A percentile compares a stretch with the other conserved stretches of the same genome.
Evolutionary conservation across 805 yeast species (phyloP).

Genomic region (Teunomyces aglyptinius): DNA sequence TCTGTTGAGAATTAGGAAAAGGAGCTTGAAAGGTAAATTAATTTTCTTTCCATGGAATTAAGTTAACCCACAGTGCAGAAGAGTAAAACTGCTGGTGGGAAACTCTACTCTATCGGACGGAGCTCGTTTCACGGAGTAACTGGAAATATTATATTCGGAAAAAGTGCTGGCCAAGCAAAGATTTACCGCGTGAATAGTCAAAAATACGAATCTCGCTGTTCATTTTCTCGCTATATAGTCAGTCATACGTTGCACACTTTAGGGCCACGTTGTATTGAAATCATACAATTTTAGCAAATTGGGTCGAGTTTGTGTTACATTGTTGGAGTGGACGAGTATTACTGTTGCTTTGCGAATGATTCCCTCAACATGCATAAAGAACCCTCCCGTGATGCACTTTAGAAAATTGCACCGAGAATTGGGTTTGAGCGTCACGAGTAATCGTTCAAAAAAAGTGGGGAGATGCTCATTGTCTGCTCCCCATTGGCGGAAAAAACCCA

Average conservation of each 20-base stretch:
- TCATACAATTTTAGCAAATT: background rate
- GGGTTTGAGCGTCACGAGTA: slow-evolving; percentile 3
- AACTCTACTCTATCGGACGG: background rate
- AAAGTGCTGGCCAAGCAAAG: background rate
- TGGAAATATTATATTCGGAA: slow-evolving; percentile 1
- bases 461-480: background rate
- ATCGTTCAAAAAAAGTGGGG: slow-evolving; percentile 4
- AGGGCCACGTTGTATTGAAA: background rate
- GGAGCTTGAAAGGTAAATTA: background rate
- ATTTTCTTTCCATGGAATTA: background rate
- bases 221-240: background rate
- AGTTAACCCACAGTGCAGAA: background rate
- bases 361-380: background rate
- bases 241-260: background rate
- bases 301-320: background rate
- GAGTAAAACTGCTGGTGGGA: background rate
- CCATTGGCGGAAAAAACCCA: slow-evolving; percentile 2
- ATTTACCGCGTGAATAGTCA: background rate
- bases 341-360: too few relatives aligned
- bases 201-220: background rate
- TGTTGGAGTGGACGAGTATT: background rate
- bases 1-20: background rate
- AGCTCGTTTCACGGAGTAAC: background rate
- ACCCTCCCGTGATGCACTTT: slow-evolving; percentile 1
- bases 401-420: background rate